Base-by-base conservation (phyloP, 2,329 filamentous ascomycete genomes). In the Dryadomyces sulphureus region DNA sequence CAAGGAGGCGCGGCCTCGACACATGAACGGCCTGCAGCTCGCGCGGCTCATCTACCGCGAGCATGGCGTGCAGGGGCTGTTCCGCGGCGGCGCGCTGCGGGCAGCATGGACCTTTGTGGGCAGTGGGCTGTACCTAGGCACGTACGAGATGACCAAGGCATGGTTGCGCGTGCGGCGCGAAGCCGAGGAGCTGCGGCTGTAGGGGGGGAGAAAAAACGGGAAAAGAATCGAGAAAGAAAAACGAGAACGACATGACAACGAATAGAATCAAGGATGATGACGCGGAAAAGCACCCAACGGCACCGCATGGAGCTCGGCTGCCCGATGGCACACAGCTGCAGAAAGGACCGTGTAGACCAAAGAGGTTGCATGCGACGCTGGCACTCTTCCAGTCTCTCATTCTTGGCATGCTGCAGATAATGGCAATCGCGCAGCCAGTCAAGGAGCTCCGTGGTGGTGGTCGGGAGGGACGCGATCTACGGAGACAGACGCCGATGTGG, bases 21-120 rank as follows among this genome's bases (percentile, higher is more conserved):
- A 20, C 40, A 5, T 60, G 59, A 63, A 71, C 32, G 68, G 74
- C 8, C 64, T 79, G 53, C 66, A 67, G 38, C 76, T 92, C 43
- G 77, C 79, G 5, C 70, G 66, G 52, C 70, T 82, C 51, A 73
- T 94, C 14, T 68, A 82, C 46, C 61, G 60, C 0, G 75, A 84
- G 50, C 73, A 78, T 52, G 89, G 88, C 2, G 53, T 85, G 1
- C 75, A 66, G 48, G 88, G 87, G 0, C 62, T 94, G 34, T 94
- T 92, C 61, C 70, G 83, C 30, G 89, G 89, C 7, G 85, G 79
- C 2, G 65, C 73, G 30, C 65, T 94, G 53, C 74, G 89, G 49
- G 78, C 74, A 8, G 73, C 74, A 1, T 94, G 88, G 88, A 92
- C 88, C 14, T 81, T 86, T 45, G 53, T 93, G 5, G 86, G 87